Base-by-base conservation (phyloP, 768 basidiomycete genomes). In the Hericium rajendrae region DNA sequence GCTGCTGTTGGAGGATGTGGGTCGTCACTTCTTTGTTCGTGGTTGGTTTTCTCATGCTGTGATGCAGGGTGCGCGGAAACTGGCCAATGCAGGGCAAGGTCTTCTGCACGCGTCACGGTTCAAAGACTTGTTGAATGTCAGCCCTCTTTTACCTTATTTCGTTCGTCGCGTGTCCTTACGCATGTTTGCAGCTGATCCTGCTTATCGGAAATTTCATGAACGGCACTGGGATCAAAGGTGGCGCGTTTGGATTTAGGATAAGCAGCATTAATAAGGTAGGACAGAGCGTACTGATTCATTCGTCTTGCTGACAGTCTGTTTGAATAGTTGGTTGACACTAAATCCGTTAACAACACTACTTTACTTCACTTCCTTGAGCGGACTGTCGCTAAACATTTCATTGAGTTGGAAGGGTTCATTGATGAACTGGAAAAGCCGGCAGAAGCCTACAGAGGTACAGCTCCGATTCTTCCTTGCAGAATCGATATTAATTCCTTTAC, bases 161-260 rank as follows among this genome's bases (percentile, higher is more conserved):
- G 41, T 55, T n/a, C 58, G 79, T 22, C 28, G 13, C 9, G n/a
- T 24, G 28, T 4, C 41, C 26, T 9, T 32, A 32, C 8, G 8
- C 8, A 32, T 32, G 8, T 32, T 32, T 48, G 18, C 54, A 86
- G 87, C 80, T 99, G 43, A 97, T 98, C 62, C 84, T 99, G 13
- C 78, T 94, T 64, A 83, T 99, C 63, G 95, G 95, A 46, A 99
- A 99, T 69, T 99, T 93, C 70, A 94, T 98, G 86, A 99, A 99
- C 68, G 92, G 94, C 6, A 88, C 92, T 54, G 93, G 94, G 55
- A 80, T 92, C 65, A 97, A 95, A 69, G 95, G 95, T 56, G 94
- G 94, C 37, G 97, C 97, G 1, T 95, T 91, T 64, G 95, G 95
- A 58, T 99, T 99, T 81, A 84, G 89, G 65, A 84, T 98, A 54